Evolutionary conservation across 1,284 basidiomycete species (phyloP).

Genomic region (Golubevia sp.): DNA sequence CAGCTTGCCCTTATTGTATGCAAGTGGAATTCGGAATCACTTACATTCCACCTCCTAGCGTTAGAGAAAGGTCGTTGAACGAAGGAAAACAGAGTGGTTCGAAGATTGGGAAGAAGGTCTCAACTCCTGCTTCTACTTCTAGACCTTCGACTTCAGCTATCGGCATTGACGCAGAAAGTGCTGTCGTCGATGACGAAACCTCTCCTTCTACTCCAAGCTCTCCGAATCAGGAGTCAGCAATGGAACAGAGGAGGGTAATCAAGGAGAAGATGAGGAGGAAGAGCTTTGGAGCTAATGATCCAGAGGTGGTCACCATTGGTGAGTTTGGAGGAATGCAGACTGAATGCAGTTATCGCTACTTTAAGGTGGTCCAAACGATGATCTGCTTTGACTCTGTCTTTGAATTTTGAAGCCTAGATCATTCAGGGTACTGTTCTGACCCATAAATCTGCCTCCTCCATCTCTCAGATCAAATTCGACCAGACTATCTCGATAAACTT

Average conservation of each 20-base stretch:
- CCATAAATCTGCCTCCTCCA: neutral
- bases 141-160: neutral
- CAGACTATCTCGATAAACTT: slow-evolving; percentile 51
- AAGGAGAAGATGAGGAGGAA: slow-evolving; percentile 16
- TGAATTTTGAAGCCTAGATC: slow-evolving; percentile 1
- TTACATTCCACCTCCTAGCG: slow-evolving; percentile 30
- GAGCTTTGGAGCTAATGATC: slow-evolving; percentile 32
- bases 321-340: neutral
- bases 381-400: slow-evolving; percentile 7
- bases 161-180: neutral
- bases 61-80: too few species aligned
- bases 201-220: neutral
- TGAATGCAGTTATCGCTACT: neutral
- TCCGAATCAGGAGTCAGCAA: neutral
- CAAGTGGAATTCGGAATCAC: slow-evolving; percentile 49
- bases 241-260: neutral
- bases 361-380: neutral
- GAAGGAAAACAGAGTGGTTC: too few species aligned
- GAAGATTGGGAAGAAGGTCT: too few species aligned
- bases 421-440: neutral
- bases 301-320: slow-evolving; percentile 41
- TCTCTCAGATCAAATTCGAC: slow-evolving; percentile 41
- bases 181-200: neutral
- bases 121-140: neutral
- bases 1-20: slow-evolving; percentile 55